Evolutionary conservation across 2,329 filamentous ascomycete species (phyloP), one percentile per base, ranked within the genome.

Genomic region (Periconia sp.): DNA sequence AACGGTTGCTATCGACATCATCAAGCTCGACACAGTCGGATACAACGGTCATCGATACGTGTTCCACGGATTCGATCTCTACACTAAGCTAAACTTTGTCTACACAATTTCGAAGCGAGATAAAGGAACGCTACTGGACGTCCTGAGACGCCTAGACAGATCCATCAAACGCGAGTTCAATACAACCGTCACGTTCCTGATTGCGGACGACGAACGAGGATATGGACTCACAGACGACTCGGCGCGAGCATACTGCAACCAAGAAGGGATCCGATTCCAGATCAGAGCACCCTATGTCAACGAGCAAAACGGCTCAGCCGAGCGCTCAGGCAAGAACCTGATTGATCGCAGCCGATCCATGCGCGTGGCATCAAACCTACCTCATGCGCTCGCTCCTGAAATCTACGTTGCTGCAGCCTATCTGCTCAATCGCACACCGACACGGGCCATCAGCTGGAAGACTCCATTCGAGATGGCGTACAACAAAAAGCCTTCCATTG

Each of bases 121-220:
- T 27, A 53, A 51, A 42, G 17, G 10, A 45, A 56, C 40, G 2
- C 51, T 56, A 19, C 50, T 56, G 27, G 23, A 49, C 6, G 42
- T 56, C 10, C 17, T 56, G 9, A 55, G 60, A 83, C 83, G 33
- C 85, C 62, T 57, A 35, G 45, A 57, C 49, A n/a, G 41, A 47
- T 41, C 31, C 13, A 55, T 58, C n/a, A 53, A 58, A 31, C 46
- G 45, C 17, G 42, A 55, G 35, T 58, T 55, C 17, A 58, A 55
- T 23, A 35, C 45, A 43, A 53, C 46, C 15, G 44, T 58, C n/a
- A 58, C 30, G 35, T 55, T 55, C 17, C 14, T 58, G 15, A 55
- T 55, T 13, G 52, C 46, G 8, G 40, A 58, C 41, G 18, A 55
- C 40, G 31, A 58, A 35, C n/a, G 30, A 55, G 23, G 23, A 27